Evolutionary conservation across 768 basidiomycete species (phyloP), one percentile per base, ranked within the genome.

Genomic region (Suillus sp.): DNA sequence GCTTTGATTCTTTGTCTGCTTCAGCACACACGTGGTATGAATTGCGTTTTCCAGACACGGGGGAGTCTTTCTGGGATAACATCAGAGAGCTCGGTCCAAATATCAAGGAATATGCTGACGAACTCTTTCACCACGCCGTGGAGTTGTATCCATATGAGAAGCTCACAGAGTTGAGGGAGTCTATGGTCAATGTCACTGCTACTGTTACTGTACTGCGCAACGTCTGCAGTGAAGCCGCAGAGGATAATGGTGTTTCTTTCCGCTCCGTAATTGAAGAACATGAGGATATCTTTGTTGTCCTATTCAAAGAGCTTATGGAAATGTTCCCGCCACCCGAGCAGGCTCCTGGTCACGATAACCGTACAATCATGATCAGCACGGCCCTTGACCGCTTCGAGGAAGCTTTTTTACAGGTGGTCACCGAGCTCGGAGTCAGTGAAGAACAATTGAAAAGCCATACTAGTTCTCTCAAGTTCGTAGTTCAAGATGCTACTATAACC

Each of bases 321-420:
- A 56, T 50, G 54, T 76, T 81, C 58, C 68, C 74, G 3, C 63
- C 73, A 1, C 74, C 78, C 3, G 68, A 68, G 37, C 42, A 74
- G 35, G 74, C 75, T 9, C 73, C 75, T 3, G 62, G 68, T 14
- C 75, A 78, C 59, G 71, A 67, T 35, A 61, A 71, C 32, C 69
- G 77, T 4, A 65, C 62, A 20, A 61, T 11, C 4, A 68, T 69
- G 38, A 66, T 78, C 4, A 32, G 16, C 4, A 42, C 30, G 13
- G 65, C 67, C 6, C 64, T 81, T 37, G 64, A 67, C 18, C 67
- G 70, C 64, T 63, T 70, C 0, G 75, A 76, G 50, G 67, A 64
- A 35, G 68, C 60, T 6, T 61, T 80, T 3, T 61, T 77, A 16
- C 43, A 60, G 30, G 63, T 74, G 4, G 69, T 66, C 47, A 61